phyloP scores from a whole-genome alignment of 495 filamentous ascomycete genomes.

The Aspergillus nidulans region DNA sequence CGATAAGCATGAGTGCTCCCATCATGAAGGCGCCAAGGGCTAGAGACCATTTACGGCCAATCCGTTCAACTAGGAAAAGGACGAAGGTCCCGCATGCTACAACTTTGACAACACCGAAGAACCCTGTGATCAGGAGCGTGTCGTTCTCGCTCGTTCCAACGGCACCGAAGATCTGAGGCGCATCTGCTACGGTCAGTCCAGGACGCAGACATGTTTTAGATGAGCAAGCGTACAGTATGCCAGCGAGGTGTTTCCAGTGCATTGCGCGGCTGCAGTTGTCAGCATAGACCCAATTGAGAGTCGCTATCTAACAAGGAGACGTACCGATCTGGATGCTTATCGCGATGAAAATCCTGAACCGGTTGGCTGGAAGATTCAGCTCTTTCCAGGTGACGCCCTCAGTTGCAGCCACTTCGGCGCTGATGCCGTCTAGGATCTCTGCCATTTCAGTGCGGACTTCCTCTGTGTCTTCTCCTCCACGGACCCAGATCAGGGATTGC shows the following conservation, averaged over 20 bases:
- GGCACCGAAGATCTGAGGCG: conserved; percentile 46
- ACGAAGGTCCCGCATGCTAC: conserved; percentile 40
- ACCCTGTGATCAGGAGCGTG: conserved; percentile 41
- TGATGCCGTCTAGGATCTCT: conserved; percentile 40
- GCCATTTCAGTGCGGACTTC: conserved; percentile 23
- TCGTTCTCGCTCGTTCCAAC: conserved; percentile 39
- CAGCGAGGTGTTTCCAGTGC: conserved; percentile 15
- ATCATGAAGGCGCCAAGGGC: conserved; percentile 47
- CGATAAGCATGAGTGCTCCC: conserved; percentile 46
- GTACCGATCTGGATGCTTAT: conserved; percentile 34
- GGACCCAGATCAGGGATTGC: conserved; percentile 44
- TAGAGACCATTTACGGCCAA: conserved; percentile 52
- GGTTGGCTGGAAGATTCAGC: conserved; percentile 39
- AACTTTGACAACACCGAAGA: conserved; percentile 50
- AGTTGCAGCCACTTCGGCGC: conserved; percentile 38
- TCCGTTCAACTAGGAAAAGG: conserved; percentile 49
- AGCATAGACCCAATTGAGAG: background rate
- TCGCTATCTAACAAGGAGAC: conserved; percentile 12
- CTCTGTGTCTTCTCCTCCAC: conserved; percentile 34
- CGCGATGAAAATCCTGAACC: conserved; percentile 39
- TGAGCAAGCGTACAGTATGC: conserved; percentile 29
- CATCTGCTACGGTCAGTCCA: conserved; percentile 25
- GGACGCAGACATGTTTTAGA: conserved; percentile 19
- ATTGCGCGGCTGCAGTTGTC: conserved; percentile 11
- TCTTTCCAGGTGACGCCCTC: conserved; percentile 44